Conservation (phyloP, 805 yeast genomes). For the Osmozyma mogii region DNA sequence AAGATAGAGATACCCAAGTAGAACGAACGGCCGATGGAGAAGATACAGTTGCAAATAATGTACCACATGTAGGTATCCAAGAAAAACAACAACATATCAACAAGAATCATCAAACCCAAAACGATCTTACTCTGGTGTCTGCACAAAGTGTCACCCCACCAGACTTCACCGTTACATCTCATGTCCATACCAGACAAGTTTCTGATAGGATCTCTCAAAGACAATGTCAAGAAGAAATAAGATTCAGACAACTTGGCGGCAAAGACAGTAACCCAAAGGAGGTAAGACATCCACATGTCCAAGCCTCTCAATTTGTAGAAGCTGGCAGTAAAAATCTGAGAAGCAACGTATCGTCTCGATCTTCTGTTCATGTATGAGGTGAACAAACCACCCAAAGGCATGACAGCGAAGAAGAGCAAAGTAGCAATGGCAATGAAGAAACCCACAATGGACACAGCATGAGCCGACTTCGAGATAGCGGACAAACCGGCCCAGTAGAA, state of each 20-base stretch:
- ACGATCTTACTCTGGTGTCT: conserved; percentile 81
- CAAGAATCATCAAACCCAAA: conserved; percentile 85
- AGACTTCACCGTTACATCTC: conserved; percentile 94
- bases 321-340: conserved; percentile 93
- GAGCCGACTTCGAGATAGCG: conserved; percentile 62
- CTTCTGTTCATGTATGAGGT: conserved; percentile 84
- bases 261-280: conserved; percentile 85
- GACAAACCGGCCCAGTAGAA: conserved; percentile 72
- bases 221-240: conserved; percentile 81
- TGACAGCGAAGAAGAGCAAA: conserved; percentile 74
- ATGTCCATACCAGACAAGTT: conserved; percentile 72
- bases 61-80: conserved; percentile 99
- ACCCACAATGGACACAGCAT: conserved; percentile 73
- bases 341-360: conserved; percentile 82
- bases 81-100: conserved; percentile 93
- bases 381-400: conserved; percentile 96
- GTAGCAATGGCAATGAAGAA: conserved; percentile 86
- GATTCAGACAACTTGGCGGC: conserved; percentile 87
- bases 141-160: conserved; percentile 76
- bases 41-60: conserved; percentile 87
- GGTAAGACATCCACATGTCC: conserved; percentile 94
- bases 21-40: conserved; percentile 96
- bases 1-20: conserved; percentile 97
- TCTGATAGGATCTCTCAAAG: conserved; percentile 92
- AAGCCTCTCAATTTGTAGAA: conserved; percentile 74